A percentile compares a stretch with the other conserved stretches of the same genome.
These are phyloP conservation scores for Yamadazyma tumulicola DNA, from an alignment of 805 yeast genomes.

Conservation along the genomic window DNA sequence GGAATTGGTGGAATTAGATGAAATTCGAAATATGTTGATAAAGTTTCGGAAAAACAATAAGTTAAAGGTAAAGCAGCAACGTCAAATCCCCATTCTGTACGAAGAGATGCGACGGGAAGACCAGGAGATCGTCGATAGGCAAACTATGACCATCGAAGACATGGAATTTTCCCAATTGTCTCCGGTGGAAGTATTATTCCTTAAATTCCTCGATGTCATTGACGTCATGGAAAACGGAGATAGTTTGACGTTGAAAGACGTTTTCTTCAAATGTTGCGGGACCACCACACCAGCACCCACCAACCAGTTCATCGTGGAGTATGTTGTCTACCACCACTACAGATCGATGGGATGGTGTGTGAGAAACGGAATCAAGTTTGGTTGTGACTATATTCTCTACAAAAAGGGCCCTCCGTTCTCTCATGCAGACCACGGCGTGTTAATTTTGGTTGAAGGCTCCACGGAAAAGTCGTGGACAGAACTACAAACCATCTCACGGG, in stretches of 20 bases:
- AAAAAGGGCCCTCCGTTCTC: conserved; percentile 92
- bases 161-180: conserved; percentile 63
- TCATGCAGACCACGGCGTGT: conserved; percentile 84
- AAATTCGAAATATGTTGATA: conserved; percentile 15
- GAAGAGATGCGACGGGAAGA: conserved; percentile 15
- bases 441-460: conserved; percentile 35
- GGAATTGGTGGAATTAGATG: conserved; percentile 19
- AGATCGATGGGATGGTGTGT: conserved; percentile 94
- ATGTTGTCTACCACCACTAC: conserved; percentile 80
- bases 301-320: conserved; percentile 47
- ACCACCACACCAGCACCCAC: conserved; percentile 4
- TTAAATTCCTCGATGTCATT: conserved; percentile 52
- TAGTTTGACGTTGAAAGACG: conserved; percentile 13
- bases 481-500: conserved; percentile 66
- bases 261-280: conserved; percentile 20
- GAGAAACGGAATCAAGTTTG: conserved; percentile 87
- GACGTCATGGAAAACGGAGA: too few relatives aligned
- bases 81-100: conserved; percentile 6
- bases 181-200: conserved; percentile 72
- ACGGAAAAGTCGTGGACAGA: conserved; percentile 54
- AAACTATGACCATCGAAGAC: conserved; percentile 11
- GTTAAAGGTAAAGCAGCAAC: conserved; percentile 9
- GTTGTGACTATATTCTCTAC: conserved; percentile 79
- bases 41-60: conserved; percentile 16
- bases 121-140: conserved; percentile 8